phyloP scores from a whole-genome alignment of 2,329 filamentous ascomycete genomes.

The Colletotrichum echinochloae region DNA sequence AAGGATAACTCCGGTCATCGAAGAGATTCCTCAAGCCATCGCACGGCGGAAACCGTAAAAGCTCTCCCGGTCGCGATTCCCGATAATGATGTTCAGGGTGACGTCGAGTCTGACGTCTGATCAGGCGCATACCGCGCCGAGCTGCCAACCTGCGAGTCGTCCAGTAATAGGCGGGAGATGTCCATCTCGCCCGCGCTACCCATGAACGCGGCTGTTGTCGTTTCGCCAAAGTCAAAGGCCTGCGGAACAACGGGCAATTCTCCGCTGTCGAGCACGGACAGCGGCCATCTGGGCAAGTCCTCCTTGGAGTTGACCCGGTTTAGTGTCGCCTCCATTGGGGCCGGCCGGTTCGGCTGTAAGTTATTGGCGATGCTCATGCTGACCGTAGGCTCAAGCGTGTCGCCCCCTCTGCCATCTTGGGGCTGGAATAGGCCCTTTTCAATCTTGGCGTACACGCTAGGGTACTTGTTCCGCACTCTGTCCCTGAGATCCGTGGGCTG shows the following conservation, averaged over 20 bases:
- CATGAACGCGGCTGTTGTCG: constrained; percentile 53
- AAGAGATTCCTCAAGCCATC: neutral
- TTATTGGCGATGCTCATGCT: constrained; percentile 62
- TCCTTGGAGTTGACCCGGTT: constrained; percentile 59
- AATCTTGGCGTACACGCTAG: constrained; percentile 66
- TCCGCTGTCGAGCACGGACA: constrained; percentile 49
- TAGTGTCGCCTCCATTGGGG: constrained; percentile 54
- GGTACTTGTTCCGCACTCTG: constrained; percentile 73
- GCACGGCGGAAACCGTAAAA: neutral
- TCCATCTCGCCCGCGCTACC: constrained; percentile 68
- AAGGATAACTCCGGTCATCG: neutral
- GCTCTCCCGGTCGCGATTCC: neutral
- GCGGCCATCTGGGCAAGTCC: constrained; percentile 59
- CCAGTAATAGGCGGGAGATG: constrained; percentile 69
- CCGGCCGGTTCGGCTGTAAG: constrained; percentile 54
- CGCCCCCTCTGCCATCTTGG: constrained; percentile 56
- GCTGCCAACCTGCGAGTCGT: constrained; percentile 57
- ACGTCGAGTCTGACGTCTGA: constrained; percentile 29
- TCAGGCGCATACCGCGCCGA: constrained; percentile 46
- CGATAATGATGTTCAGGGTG: constrained; percentile 14
- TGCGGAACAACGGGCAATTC: constrained; percentile 44
- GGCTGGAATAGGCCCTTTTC: constrained; percentile 65
- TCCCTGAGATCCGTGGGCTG: constrained; percentile 74
- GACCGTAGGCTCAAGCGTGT: constrained; percentile 64
- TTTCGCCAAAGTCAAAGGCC: constrained; percentile 60